These are phyloP conservation scores for Stemphylium beticola DNA, from an alignment of 2,329 filamentous ascomycete species.

Conservation along the genomic window DNA sequence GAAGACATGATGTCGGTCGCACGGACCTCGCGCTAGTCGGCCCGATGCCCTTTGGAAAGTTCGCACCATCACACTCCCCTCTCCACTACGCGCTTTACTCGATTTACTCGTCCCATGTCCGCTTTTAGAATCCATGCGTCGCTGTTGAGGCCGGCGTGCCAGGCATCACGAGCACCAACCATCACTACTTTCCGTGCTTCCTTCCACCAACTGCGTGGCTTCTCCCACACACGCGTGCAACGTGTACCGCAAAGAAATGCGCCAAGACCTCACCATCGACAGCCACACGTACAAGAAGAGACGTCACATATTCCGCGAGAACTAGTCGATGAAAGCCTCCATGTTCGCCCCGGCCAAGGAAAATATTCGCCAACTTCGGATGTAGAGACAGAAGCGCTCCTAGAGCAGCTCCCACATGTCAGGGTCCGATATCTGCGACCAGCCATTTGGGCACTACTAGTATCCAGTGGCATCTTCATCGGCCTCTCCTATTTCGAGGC, in stretches of 20 bases:
- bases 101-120: slow-evolving; percentile 12
- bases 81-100: slow-evolving; percentile 6
- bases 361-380: not conserved
- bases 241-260: slow-evolving; percentile 6
- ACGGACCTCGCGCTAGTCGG: slow-evolving; percentile 12
- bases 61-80: slow-evolving; percentile 11
- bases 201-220: slow-evolving; percentile 2
- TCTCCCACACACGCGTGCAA: slow-evolving; percentile 10
- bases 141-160: slow-evolving; percentile 7
- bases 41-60: slow-evolving; percentile 14
- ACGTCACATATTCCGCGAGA: slow-evolving; percentile 7
- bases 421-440: slow-evolving; percentile 37
- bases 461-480: slow-evolving; percentile 38
- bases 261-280: slow-evolving; percentile 8
- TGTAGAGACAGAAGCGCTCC: not conserved
- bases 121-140: slow-evolving; percentile 5
- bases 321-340: slow-evolving; percentile 9
- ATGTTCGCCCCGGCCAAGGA: not conserved
- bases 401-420: slow-evolving; percentile 16
- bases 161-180: not conserved
- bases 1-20: not conserved
- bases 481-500: slow-evolving; percentile 39
- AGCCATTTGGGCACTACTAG: slow-evolving; percentile 35
- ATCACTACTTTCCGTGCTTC: not conserved
- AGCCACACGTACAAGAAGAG: slow-evolving; percentile 11